These are phyloP conservation scores for Podospora tetraspora DNA, from an alignment of 495 filamentous ascomycete species.

Conservation along the genomic window DNA sequence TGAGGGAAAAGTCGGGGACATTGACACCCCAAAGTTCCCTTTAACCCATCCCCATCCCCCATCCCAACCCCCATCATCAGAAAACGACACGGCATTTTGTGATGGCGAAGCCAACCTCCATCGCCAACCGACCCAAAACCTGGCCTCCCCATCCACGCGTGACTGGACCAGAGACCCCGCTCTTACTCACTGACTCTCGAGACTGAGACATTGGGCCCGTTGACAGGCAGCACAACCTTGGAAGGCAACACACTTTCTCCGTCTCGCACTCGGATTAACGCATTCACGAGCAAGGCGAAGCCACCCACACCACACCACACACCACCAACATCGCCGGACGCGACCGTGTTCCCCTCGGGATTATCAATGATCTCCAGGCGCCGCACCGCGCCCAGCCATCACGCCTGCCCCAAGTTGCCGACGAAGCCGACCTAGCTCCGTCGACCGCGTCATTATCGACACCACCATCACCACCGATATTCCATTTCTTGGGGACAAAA, in stretches of 20 bases:
- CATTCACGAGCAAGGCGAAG: background rate
- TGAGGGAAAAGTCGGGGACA: background rate
- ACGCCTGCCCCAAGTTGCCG: background rate
- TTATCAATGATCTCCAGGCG: background rate
- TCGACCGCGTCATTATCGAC: background rate
- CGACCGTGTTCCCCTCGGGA: background rate
- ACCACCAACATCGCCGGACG: background rate
- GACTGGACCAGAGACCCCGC: background rate
- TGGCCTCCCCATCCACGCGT: background rate
- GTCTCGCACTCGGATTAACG: background rate
- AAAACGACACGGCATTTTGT: slow-evolving; percentile 1
- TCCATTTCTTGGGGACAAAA: background rate
- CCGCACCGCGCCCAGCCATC: background rate
- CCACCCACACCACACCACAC: background rate
- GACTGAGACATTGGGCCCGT: background rate
- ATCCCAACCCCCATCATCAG: background rate
- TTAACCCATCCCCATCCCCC: background rate
- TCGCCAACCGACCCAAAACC: background rate
- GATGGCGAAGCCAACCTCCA: background rate
- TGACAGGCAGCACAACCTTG: background rate
- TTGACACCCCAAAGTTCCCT: background rate
- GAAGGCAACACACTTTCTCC: slow-evolving; percentile 12
- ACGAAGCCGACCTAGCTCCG: background rate
- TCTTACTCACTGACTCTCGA: background rate
- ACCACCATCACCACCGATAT: background rate